Conservation (phyloP, 2,329 filamentous ascomycete species). For the Xylaria sp. region DNA sequence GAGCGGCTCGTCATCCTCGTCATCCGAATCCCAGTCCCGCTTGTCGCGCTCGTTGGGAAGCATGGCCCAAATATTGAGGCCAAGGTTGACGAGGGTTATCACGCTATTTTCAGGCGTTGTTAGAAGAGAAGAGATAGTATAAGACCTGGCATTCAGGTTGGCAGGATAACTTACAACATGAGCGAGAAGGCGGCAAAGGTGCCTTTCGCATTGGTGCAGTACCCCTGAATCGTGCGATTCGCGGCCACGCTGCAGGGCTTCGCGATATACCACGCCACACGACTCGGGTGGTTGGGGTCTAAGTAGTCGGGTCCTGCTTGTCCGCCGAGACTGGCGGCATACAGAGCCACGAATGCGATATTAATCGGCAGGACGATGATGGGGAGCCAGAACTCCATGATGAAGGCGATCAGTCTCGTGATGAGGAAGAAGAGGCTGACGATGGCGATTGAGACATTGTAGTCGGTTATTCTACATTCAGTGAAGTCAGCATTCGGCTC, state of each 20-base stretch:
- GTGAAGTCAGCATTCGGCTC: constrained; percentile 33
- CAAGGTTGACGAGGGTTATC: constrained; percentile 69
- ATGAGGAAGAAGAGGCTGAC: constrained; percentile 81
- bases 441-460: constrained; percentile 80
- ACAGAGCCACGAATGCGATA: constrained; percentile 68
- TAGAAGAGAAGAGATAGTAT: neutral
- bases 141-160: neutral
- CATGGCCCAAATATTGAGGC: constrained; percentile 68
- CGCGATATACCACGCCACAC: constrained; percentile 78
- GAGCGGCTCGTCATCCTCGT: constrained; percentile 51
- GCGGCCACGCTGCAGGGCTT: constrained; percentile 73
- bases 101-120: constrained; percentile 54
- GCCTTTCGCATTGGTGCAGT: constrained; percentile 75
- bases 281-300: constrained; percentile 70
- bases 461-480: constrained; percentile 73
- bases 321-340: constrained; percentile 73
- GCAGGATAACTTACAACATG: constrained; percentile 69
- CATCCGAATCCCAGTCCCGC: constrained; percentile 55
- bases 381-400: constrained; percentile 78
- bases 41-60: constrained; percentile 67
- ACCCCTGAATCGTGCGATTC: constrained; percentile 63
- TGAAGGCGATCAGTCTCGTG: constrained; percentile 73
- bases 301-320: constrained; percentile 79
- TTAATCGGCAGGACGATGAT: constrained; percentile 70
- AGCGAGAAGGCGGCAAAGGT: constrained; percentile 72